Base-by-base conservation (phyloP, 441 rosid species). In the Heliophila coronopifolia region DNA sequence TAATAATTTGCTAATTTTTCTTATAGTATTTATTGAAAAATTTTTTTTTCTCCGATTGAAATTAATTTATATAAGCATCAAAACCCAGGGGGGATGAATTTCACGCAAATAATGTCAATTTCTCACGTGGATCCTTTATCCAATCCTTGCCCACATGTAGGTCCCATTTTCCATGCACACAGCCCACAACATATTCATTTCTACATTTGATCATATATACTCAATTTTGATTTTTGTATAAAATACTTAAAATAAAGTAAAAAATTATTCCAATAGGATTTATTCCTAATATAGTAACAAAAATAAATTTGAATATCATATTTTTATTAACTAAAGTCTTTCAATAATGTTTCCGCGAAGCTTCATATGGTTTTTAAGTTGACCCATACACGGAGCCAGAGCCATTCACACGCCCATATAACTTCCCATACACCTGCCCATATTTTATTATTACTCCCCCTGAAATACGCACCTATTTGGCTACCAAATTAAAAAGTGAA, bases 71-170 rank as follows among this genome's bases (percentile, higher is more conserved):
- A n/a, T n/a, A n/a, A n/a, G n/a, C n/a, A n/a, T n/a, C n/a, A n/a
- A n/a, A n/a, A n/a, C n/a, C n/a, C 69, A 65, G 78, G 85, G 93
- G n/a, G 86, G 86, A 81, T 81, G 96, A 78, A 86, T 70, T 74
- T 67, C 59, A 58, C 59, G 39, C 50, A 44, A 45, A 66, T 68
- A 61, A 47, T 84, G 80, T 78, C 83, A 81, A 73, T 51, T 51
- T 63, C 59, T 78, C 88, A 78, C 77, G 96, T 78, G 94, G 84
- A 73, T 69, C 83, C 84, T 48, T 75, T 78, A n/a, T n/a, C n/a
- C n/a, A n/a, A n/a, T 28, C 28, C 5, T 42, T 63, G 30, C 57
- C 69, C 63, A 54, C 30, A 4, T 5, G 16, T 55, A 54, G 86
- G 75, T 25, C 83, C 84, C 61, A 66, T 61, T 22, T 75, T 40